Evolutionary conservation across 345 rosid species (phyloP), one percentile per base, ranked within the genome.

Genomic region (Tarenaya hassleriana): DNA sequence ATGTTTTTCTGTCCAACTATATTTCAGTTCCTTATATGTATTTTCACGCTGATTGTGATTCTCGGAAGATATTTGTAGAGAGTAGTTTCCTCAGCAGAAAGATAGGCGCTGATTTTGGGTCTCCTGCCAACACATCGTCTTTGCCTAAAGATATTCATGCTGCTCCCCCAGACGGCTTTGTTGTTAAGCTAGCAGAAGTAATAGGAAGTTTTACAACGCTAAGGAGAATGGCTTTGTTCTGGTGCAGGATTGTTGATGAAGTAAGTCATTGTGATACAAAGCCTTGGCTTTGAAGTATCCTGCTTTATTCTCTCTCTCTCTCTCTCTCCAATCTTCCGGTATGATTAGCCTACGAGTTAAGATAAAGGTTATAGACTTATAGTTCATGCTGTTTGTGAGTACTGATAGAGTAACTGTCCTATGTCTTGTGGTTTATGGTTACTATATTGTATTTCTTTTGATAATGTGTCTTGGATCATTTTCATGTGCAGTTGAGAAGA

Each of bases 141-240:
- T 75, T 92, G 13, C 63, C 86, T 11, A 81, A 70, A 73, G 96
- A 88, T 60, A 79, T 87, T 65, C 95, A 81, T 64, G 95, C 84
- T 53, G 83, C 90, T 67, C 98, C 98, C 50, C 75, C 82, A 52
- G 73, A 63, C 52, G 75, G 90, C 66, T 73, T 92, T 65, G 50
- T 92, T 62, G 88, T 78, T 52, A 84, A 88, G 76, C 58, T 92
- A 60, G 78, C 98, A 66, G 98, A 88, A 76, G 88, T 92, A 52
- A 76, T 88, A 67, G 98, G 98, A 62, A 83, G 82, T 67, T 81
- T 88, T 71, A 83, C 73, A 75, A 76, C 84, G 41, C 62, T 84
- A 60, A 73, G 68, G 61, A 75, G 72, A 71, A 85, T 88, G 98
- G 86, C 84, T 43, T 65, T 83, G 56, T 70, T 92, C 66, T 92